Evolutionary conservation across 371 early-diverging fungal genomes (phyloP), one percentile per base, ranked within the genome.

Genomic region (Mucor piriformis): DNA sequence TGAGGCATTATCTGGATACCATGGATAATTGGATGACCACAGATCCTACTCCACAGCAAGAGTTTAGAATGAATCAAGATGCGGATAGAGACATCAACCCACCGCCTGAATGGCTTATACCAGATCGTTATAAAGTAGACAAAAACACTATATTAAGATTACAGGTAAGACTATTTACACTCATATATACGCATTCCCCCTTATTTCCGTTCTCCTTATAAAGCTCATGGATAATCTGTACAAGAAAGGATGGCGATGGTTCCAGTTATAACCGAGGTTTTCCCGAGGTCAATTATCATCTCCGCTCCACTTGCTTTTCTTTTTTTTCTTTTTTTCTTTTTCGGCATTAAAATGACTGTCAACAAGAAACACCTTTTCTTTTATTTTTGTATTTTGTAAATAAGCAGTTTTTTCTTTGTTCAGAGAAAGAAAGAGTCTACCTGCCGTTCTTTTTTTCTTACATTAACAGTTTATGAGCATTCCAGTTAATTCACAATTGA

Each of bases 101-200:
- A 42, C 69, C 73, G 42, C 77, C 81, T 27, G 81, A 77, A 40
- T 81, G 81, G 76, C 50, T 81, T 4, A 55, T 77, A 54, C 78
- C 78, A 3, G 69, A 73, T 51, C 51, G 81, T 23, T 81, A 81
- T 38, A 64, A 66, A 44, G 69, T 81, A 3, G 51, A 70, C 16
- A 47, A 62, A 8, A 59, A 73, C 43, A 66, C 76, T 4, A 43
- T 69, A 24, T 59, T 77, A 20, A 61, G 81, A 15, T 43, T 81
- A 11, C 74, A 72, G 64, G 74, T 76, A 66, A 52, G 2, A 42
- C 11, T 6, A 33, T 6, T 6, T 33, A 33, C 5, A 33, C 5
- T 33, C 33, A n/a, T n/a, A n/a, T n/a, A n/a, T n/a, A n/a, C n/a
- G n/a, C n/a, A n/a, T n/a, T 33, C 33, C 33, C 5, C n/a, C n/a